Evolutionary conservation across 805 yeast species (phyloP), one percentile per base, ranked within the genome.

Genomic region (Lipomyces orientalis): DNA sequence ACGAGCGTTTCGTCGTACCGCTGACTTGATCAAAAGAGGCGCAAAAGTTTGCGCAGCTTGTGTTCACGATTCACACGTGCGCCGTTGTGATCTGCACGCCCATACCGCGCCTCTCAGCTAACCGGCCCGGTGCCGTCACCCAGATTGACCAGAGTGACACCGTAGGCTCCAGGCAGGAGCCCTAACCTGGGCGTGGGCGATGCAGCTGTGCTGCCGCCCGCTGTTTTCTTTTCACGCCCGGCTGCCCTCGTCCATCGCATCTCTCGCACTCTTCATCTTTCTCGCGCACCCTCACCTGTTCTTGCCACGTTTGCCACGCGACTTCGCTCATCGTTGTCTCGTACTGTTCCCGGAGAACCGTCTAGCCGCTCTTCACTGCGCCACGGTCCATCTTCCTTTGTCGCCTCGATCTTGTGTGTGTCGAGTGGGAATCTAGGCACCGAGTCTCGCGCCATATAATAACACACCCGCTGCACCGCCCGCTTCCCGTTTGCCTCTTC

Each of bases 221-320:
- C 37, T 19, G 37, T n/a, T n/a, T 54, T 31, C 57, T 19, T 54
- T 54, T 34, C 37, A 54, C 37, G 37, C 3, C 37, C 22, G 25
- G 57, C 37, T 19, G 34, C 37, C 35, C 19, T 54, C 37, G 37
- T 31, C 57, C 37, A 31, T n/a, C 37, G n/a, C 35, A 31, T 54
- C 57, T 34, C 57, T 54, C 37, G n/a, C 35, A 31, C n/a, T 22
- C n/a, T 22, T 54, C n/a, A 19, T 31, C 16, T 14, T 5, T 14
- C 37, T 54, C 4, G 16, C 57, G 3, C 57, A n/a, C 57, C 19
- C 34, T 54, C 57, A 54, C 7, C 37, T 54, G 34, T 54, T 54
- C 37, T 34, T 37, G 34, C 57, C 37, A 54, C 37, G 34, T 54
- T 54, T 58, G 9, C 57, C 57, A 46, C 37, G 60, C 57, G 55